phyloP scores from a whole-genome alignment of 169 alveolate genomes.

The Cryptosporidium sp. region DNA sequence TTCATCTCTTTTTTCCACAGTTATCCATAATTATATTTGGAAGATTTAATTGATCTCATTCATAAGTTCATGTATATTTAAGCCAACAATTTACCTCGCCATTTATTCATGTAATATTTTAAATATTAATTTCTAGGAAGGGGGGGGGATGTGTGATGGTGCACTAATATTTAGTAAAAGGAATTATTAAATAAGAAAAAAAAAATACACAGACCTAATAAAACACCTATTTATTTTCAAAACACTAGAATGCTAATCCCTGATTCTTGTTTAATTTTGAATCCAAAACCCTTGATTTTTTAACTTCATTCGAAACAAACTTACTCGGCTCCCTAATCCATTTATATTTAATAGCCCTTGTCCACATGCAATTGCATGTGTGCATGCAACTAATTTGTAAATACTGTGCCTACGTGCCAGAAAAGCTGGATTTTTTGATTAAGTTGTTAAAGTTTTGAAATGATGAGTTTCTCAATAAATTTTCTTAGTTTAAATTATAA shows the following conservation, averaged over 20 bases:
- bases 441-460: neutral
- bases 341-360: neutral
- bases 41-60: too few species aligned
- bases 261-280: too few species aligned
- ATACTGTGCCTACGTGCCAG: neutral
- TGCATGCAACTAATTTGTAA: neutral
- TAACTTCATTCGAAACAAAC: too few species aligned
- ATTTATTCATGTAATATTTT: neutral
- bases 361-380: constrained; percentile 8
- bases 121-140: neutral
- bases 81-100: neutral
- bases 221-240: neutral
- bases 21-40: too few species aligned
- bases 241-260: too few species aligned
- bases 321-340: neutral
- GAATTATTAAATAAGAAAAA: neutral
- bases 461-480: too few species aligned
- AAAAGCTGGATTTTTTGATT: neutral
- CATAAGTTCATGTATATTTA: neutral
- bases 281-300: neutral
- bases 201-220: neutral
- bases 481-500: neutral
- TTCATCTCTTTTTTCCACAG: too few species aligned
- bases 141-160: neutral
- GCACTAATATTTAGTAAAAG: neutral